These are phyloP conservation scores for Aspergillus sp. DNA, from an alignment of 2,329 filamentous ascomycete species.

Conservation along the genomic window DNA sequence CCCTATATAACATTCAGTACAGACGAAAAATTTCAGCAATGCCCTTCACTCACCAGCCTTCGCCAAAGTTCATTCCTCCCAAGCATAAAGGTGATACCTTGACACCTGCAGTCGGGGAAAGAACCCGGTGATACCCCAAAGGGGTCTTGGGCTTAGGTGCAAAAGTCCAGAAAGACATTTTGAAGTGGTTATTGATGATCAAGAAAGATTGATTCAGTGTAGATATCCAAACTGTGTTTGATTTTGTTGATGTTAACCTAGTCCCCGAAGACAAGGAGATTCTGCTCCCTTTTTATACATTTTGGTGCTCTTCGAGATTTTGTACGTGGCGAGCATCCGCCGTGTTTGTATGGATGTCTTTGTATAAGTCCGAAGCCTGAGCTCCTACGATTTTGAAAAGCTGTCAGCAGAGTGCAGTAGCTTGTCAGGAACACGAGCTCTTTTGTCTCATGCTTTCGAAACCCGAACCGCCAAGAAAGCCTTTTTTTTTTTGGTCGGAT, in stretches of 20 bases:
- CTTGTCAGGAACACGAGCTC: constrained; percentile 5
- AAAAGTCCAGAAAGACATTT: constrained; percentile 6
- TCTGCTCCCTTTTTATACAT: no score
- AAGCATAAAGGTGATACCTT: constrained; percentile 56
- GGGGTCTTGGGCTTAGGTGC: constrained; percentile 20
- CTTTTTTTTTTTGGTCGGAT: background rate
- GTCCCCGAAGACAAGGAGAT: no score
- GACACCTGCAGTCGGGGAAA: constrained; percentile 52
- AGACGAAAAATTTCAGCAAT: background rate
- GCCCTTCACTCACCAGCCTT: constrained; percentile 41
- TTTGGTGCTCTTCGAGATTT: no score
- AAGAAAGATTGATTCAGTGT: background rate
- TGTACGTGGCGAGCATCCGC: no score
- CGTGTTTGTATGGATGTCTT: no score
- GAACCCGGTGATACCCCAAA: constrained; percentile 53
- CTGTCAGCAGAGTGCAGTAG: constrained; percentile 1
- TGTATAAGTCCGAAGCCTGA: background rate
- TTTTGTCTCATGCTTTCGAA: background rate
- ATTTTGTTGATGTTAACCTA: no score
- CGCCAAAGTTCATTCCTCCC: constrained; percentile 56
- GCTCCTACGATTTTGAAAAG: background rate
- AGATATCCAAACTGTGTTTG: no score
- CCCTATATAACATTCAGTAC: background rate
- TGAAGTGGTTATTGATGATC: background rate
- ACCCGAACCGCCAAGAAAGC: background rate